A percentile compares a stretch with the other conserved stretches of the same genome.
Conservation (phyloP, 306 rosid species). For the Mimosa pudica region DNA sequence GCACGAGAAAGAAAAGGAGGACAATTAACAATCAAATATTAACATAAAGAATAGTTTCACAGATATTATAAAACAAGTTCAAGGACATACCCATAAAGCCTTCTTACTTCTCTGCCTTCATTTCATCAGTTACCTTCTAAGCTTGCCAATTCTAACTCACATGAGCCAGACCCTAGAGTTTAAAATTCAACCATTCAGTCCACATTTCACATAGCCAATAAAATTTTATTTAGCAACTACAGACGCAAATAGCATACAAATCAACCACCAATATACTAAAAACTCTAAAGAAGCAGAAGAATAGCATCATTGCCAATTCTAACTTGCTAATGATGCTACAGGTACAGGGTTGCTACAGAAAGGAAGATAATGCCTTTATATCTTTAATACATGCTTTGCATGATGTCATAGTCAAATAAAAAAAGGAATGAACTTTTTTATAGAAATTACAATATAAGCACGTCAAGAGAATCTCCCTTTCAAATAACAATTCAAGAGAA, state of each 20-base stretch:
- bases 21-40: background rate
- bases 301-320: background rate
- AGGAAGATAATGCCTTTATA: background rate
- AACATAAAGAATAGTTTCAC: background rate
- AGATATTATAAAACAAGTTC: background rate
- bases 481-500: background rate
- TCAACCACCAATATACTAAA: background rate
- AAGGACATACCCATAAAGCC: background rate
- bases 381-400: background rate
- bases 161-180: conserved; percentile 7
- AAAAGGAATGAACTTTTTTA: background rate
- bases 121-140: background rate
- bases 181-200: background rate
- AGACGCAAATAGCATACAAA: background rate
- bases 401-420: background rate
- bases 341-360: background rate
- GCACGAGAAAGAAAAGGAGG: background rate
- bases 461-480: background rate
- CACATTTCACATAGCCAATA: background rate
- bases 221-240: too few species aligned
- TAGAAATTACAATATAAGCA: background rate
- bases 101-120: background rate
- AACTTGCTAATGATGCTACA: background rate
- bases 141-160: background rate
- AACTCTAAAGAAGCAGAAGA: background rate